Percentiles rank a stretch among this genome's conserved stretches.
Conservation (phyloP, 768 basidiomycete genomes). For the Termitomyces sp. region DNA sequence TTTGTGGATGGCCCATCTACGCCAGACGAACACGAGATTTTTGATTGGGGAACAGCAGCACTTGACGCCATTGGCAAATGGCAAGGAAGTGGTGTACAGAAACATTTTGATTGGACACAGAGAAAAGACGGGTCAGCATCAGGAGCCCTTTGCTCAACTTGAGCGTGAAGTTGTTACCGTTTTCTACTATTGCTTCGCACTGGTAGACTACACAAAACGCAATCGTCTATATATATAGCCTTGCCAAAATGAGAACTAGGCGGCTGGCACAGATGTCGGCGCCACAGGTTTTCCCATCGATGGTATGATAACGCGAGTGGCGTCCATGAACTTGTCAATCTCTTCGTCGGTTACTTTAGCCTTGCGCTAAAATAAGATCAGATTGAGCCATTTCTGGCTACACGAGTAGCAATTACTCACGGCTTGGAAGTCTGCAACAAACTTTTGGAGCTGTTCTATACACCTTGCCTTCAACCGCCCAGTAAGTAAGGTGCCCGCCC, state of each 20-base stretch:
- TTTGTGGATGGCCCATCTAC: conserved; percentile 75
- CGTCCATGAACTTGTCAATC: conserved; percentile 77
- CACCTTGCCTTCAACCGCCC: conserved; percentile 90
- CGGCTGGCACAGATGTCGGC: neutral
- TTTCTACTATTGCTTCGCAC: neutral
- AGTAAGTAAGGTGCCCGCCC: conserved; percentile 81
- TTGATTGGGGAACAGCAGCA: conserved; percentile 78
- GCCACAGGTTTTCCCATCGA: conserved; percentile 37
- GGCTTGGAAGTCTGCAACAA: conserved; percentile 85
- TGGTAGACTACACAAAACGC: neutral
- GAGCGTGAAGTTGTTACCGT: neutral
- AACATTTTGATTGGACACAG: conserved; percentile 50
- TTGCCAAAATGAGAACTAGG: neutral
- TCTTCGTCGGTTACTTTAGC: conserved; percentile 78
- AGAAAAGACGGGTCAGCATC: conserved; percentile 27
- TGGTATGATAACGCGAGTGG: conserved; percentile 69
- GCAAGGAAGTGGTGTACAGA: conserved; percentile 30
- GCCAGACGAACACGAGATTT: conserved; percentile 48
- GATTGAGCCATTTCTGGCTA: conserved; percentile 3
- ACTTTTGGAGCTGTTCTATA: conserved; percentile 76
- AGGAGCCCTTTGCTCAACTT: conserved; percentile 8
- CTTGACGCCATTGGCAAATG: conserved; percentile 63
- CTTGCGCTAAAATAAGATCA: conserved; percentile 52
- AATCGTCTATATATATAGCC: neutral
- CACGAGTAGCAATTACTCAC: conserved; percentile 23